Evolutionary conservation across 495 filamentous ascomycete genomes (phyloP).

Genomic region (Acidiella bohemica): DNA sequence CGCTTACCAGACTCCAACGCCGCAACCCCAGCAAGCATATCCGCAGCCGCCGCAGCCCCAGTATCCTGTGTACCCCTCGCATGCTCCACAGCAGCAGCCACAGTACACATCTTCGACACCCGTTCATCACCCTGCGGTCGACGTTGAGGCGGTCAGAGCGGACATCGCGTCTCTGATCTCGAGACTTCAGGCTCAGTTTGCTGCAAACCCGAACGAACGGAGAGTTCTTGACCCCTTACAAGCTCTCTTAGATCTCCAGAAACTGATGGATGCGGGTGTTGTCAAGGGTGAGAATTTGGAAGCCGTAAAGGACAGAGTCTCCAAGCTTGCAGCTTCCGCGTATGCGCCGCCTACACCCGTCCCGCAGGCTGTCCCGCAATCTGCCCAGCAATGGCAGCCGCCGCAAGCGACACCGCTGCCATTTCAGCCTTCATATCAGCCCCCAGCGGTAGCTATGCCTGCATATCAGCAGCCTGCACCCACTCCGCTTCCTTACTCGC

Average conservation of each 20-base stretch:
- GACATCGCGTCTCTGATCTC: constrained; percentile 67
- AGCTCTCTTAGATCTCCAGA: constrained; percentile 75
- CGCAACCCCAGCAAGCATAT: constrained; percentile 19
- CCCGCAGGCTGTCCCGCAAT: constrained; percentile 11
- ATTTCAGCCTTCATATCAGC: constrained; percentile 4
- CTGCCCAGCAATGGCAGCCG: constrained; percentile 14
- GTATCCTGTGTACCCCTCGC: no score
- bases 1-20: constrained; percentile 9
- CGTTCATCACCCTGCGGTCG: constrained; percentile 23
- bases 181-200: constrained; percentile 54
- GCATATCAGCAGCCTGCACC: constrained; percentile 6
- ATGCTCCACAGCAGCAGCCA: no score
- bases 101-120: no score
- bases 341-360: constrained; percentile 12
- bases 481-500: constrained; percentile 5
- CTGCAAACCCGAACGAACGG: constrained; percentile 56
- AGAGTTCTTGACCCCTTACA: constrained; percentile 64
- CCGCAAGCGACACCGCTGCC: constrained; percentile 6
- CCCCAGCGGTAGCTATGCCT: not conserved
- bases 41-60: constrained; percentile 7
- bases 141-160: constrained; percentile 61
- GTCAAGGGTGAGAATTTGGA: constrained; percentile 67
- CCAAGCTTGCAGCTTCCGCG: constrained; percentile 41
- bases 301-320: constrained; percentile 65
- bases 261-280: constrained; percentile 54